Conservation (phyloP, 140 eudicot species). For the Oenanthe javanica region DNA sequence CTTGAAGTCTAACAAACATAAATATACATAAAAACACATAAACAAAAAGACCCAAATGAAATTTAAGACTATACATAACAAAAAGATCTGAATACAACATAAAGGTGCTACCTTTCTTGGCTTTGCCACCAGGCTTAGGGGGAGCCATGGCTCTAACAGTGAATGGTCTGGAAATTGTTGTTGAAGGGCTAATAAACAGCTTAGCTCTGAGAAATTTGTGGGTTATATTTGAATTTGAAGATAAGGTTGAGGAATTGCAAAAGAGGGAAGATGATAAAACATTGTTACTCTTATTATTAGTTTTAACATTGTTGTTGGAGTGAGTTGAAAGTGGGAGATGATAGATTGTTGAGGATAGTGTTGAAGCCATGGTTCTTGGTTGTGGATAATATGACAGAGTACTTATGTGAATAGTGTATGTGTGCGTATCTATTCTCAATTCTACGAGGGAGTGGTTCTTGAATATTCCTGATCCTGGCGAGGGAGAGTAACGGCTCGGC, state of each 20-base stretch:
- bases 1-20: neutral
- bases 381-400: neutral
- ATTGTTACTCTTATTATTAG: neutral
- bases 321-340: slow-evolving; percentile 26
- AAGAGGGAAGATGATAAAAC: slow-evolving; percentile 35
- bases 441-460: no score
- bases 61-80: neutral
- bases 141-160: slow-evolving; percentile 83
- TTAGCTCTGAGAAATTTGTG: slow-evolving; percentile 27
- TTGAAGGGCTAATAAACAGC: slow-evolving; percentile 1
- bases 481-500: no score
- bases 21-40: neutral
- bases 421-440: no score
- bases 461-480: no score
- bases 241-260: slow-evolving; percentile 31
- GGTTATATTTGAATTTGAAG: slow-evolving; percentile 37
- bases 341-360: slow-evolving; percentile 25
- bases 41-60: neutral
- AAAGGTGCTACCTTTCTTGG: slow-evolving; percentile 62
- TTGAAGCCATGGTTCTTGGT: slow-evolving; percentile 29
- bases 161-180: slow-evolving; percentile 48
- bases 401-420: no score
- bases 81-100: neutral
- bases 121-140: slow-evolving; percentile 85
- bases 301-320: slow-evolving; percentile 10